Base-by-base conservation (phyloP, 2,329 filamentous ascomycete species). In the Thelonectria discophora region DNA sequence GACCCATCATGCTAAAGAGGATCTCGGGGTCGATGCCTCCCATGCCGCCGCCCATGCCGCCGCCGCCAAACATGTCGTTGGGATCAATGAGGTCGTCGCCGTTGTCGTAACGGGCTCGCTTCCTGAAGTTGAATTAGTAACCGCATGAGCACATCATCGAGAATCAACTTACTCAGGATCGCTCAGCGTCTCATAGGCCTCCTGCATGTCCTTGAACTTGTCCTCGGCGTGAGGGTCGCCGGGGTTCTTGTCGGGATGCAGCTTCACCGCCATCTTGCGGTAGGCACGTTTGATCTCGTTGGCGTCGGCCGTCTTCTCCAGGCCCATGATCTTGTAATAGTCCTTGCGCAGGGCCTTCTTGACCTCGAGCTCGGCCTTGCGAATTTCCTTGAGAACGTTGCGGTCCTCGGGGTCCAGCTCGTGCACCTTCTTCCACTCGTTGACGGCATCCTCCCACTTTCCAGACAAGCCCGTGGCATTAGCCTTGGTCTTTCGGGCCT, bases 321-420 rank as follows among this genome's bases (percentile, higher is more conserved):
- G 81, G 6, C 90, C 91, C 55, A 99, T 87, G 68, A 98, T 97
- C 86, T 97, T 97, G 84, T 99, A 99, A 81, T 97, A 98, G 75
- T 99, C 95, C 80, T 99, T 99, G 64, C 95, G 86, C 80, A 94
- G 91, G 77, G 91, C 91, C 89, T 98, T 98, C 88, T 99, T 99
- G 65, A 98, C 82, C 80, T 99, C 95, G 24, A 97, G 82, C 80
- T 99, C 94, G 1, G 94, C 95, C 72, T 90, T 91, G 59, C 92
- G 90, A 46, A 98, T 88, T 72, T 99, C 95, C 77, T 91, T 94
- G 53, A 86, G 83, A 62, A 98, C 90, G 13, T 85, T 88, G 43
- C 89, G 87, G 76, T 99, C 95, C 65, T 89, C 85, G 2, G 94
- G 94, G 69, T 95, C 92, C 62, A 88, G 81, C 75, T 98, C 94